These are phyloP conservation scores for Lichtheimia ornata DNA, from an alignment of 371 early-diverging fungal species.

Conservation along the genomic window DNA sequence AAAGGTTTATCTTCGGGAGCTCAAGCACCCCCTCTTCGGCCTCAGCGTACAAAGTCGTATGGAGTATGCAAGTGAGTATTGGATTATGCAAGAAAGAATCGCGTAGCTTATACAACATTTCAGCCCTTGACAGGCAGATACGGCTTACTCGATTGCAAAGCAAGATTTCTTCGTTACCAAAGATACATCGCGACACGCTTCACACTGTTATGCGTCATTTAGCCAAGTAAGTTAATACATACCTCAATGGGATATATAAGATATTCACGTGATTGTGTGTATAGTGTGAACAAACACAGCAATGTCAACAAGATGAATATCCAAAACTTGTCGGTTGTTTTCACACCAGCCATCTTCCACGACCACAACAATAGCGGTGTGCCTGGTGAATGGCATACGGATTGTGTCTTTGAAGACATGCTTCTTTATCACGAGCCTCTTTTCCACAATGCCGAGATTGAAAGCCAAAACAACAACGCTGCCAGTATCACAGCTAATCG, in stretches of 20 bases:
- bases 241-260: background rate
- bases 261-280: background rate
- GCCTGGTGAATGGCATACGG: constrained; percentile 46
- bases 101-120: constrained; percentile 7
- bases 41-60: constrained; percentile 52
- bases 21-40: constrained; percentile 64
- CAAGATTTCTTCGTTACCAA: constrained; percentile 37
- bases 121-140: constrained; percentile 32
- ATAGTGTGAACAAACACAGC: constrained; percentile 43
- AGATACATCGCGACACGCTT: constrained; percentile 53
- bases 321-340: constrained; percentile 57
- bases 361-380: constrained; percentile 56
- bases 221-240: constrained; percentile 41
- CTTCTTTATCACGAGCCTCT: constrained; percentile 28
- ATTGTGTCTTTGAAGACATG: constrained; percentile 46
- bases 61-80: constrained; percentile 57
- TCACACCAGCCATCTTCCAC: constrained; percentile 65
- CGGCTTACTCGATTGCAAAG: constrained; percentile 23
- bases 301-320: constrained; percentile 62
- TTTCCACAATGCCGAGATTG: constrained; percentile 19
- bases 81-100: too few species aligned
- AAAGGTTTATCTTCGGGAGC: constrained; percentile 64
- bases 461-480: background rate
- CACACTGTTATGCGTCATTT: constrained; percentile 51
- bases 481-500: background rate